Percentiles rank a stretch among this genome's conserved stretches.
These are phyloP conservation scores for Apostasia ramifera DNA, from an alignment of 106 monocot species.

Conservation along the genomic window DNA sequence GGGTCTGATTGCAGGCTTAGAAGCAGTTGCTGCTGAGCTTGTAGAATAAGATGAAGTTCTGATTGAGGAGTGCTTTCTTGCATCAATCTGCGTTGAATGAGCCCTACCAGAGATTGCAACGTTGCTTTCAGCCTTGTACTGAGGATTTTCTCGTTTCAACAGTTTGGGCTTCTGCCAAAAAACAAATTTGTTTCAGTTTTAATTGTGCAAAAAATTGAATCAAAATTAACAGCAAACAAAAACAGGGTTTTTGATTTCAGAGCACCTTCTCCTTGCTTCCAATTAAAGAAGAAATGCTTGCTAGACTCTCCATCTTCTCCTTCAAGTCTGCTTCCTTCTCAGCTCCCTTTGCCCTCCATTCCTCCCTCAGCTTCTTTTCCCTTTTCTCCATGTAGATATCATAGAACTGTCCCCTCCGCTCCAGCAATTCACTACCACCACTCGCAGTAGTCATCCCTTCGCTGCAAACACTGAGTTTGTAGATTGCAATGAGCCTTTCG, in stretches of 20 bases:
- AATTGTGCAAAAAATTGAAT: too few species aligned
- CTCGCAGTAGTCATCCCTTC: background rate
- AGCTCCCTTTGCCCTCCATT: background rate
- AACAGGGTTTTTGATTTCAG: too few species aligned
- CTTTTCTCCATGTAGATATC: constrained; percentile 7
- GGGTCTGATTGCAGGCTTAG: constrained; percentile 18
- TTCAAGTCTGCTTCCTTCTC: constrained; percentile 6
- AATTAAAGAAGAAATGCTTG: background rate
- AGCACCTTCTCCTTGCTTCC: background rate
- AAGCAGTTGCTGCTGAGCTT: constrained; percentile 9
- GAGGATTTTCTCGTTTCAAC: too few species aligned
- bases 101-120: background rate
- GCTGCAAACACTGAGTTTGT: background rate
- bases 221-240: too few species aligned
- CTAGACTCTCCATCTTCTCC: constrained; percentile 1
- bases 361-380: constrained; percentile 4
- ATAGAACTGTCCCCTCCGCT: constrained; percentile 5
- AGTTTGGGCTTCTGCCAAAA: too few species aligned
- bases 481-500: constrained; percentile 2
- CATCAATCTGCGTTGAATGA: background rate
- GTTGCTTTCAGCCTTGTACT: too few species aligned
- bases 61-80: constrained; percentile 17
- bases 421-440: background rate
- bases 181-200: too few species aligned
- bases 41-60: constrained; percentile 29